A percentile compares a stretch with the other conserved stretches of the same genome.
These are phyloP conservation scores for Sporisorium scitamineum DNA, from an alignment of 1,284 basidiomycete species.

Conservation along the genomic window DNA sequence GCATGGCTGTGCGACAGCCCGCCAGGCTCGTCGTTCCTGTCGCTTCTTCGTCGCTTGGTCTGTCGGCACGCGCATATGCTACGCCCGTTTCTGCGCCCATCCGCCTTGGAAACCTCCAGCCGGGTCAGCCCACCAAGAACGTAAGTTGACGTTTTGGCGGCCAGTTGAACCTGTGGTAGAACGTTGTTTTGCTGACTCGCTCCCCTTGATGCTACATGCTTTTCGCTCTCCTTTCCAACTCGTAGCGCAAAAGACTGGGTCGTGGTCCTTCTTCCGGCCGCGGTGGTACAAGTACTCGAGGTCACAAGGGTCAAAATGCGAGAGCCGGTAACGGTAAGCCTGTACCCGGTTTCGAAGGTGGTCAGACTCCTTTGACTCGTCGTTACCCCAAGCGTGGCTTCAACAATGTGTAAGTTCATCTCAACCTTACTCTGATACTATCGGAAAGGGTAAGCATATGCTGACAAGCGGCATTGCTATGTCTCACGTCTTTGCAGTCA, in stretches of 20 bases:
- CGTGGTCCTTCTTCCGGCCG: conserved; percentile 89
- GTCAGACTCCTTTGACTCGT: conserved; percentile 93
- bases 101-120: conserved; percentile 45
- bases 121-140: conserved; percentile 48
- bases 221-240: background rate
- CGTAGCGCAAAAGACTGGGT: conserved; percentile 88
- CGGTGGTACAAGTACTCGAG: conserved; percentile 91
- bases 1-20: conserved; percentile 13
- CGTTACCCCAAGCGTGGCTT: conserved; percentile 94
- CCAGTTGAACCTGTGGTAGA: background rate
- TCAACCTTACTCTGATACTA: too few relatives aligned
- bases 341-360: conserved; percentile 85
- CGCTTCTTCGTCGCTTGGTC: conserved; percentile 12
- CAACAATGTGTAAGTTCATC: conserved; percentile 75
- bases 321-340: conserved; percentile 90
- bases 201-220: background rate
- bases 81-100: conserved; percentile 32
- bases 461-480: background rate
- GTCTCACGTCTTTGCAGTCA: conserved; percentile 19
- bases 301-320: conserved; percentile 95
- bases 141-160: conserved; percentile 12
- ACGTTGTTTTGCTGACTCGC: background rate
- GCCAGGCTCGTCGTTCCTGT: conserved; percentile 16
- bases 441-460: too few relatives aligned
- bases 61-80: conserved; percentile 30